Base-by-base conservation (phyloP, 2,329 filamentous ascomycete species). In the Blastomyces gilchristii region DNA sequence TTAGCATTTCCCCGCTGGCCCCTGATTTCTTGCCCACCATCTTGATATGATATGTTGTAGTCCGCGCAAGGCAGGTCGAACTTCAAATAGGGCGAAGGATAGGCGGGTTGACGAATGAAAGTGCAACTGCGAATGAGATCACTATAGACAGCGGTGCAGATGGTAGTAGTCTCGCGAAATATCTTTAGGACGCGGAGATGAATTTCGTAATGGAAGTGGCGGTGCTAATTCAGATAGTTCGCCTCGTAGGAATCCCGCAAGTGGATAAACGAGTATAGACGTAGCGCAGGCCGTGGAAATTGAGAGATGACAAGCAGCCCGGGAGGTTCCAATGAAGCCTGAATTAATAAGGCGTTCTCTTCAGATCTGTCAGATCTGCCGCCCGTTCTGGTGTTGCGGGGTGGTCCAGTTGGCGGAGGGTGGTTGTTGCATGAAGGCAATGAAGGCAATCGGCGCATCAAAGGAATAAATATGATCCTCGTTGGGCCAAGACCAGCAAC, bases 11-110 rank as follows among this genome's bases (percentile, higher is more conserved):
- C 25, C 57, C 57, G n/a, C 53, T 57, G 39, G 57, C 28, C 61
- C 83, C 83, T 45, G 84, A 86, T 71, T 86, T 87, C 74, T 87
- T 87, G 66, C 83, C 84, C 53, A 86, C 85, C 85, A 87, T 87
- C 56, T 64, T 77, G 72, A 37, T 43, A 28, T 77, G 72, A 37
- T 43, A 28, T n/a, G 14, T 43, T 6, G 37, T 18, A 16, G 56
- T 28, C 11, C 37, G 11, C 56, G 28, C 2, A 16, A 5, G 8
- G 14, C 8, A 9, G n/a, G 52, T 37, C 5, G n/a, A 18, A 14
- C 31, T 37, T 18, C 28, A 7, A 54, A 6, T 8, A 18, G 11
- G 47, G 28, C 22, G 47, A 22, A 22, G 47, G 47, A 9, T 50
- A 28, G 22, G 22, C 47, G 47, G 22, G 8, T 50, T 25, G 47